Evolutionary conservation across 805 yeast species (phyloP), one percentile per base, ranked within the genome.

Genomic region (Pichia cabralensis): DNA sequence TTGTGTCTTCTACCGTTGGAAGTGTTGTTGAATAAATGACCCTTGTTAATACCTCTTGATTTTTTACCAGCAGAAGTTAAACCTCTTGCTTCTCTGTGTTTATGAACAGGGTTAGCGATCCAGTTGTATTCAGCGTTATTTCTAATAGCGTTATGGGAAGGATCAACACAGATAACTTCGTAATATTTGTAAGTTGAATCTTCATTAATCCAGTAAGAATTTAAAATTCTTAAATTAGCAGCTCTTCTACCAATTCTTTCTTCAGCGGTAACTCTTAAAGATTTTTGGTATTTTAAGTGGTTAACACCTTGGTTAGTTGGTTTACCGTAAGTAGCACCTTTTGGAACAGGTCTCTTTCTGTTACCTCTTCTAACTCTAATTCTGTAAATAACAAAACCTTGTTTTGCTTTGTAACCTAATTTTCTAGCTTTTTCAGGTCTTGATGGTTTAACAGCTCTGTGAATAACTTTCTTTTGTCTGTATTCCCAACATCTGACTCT

Each of bases 251-350:
- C 98, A 60, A 89, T 94, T 76, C 97, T 84, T 78, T 92, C 98
- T 76, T 92, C 98, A 61, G 98, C 98, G 60, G 96, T 88, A 58
- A 95, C 76, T 72, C 95, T 85, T 69, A 85, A 75, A 48, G 96
- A 80, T 73, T 89, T 85, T 77, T 92, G 98, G 94, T 86, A 88
- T 76, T 92, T 92, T 75, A 92, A 83, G 71, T 92, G 96, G 77
- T 77, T 78, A 56, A 92, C 92, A 84, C 98, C 98, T 76, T 85
- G 95, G 94, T 92, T 92, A 76, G 98, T 92, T 80, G 98, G 98
- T 83, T 92, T 92, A 84, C 98, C 98, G 80, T 92, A 89, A 67
- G 97, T 92, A 63, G 96, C 97, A 84, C 98, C 98, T 92, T 92
- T 92, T 75, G 94, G 86, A 61, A 81, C 96, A 60, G 96, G 96